Evolutionary conservation across 345 rosid genomes (phyloP), one percentile per base, ranked within the genome.

Genomic region (Eutrema heterophyllum): DNA sequence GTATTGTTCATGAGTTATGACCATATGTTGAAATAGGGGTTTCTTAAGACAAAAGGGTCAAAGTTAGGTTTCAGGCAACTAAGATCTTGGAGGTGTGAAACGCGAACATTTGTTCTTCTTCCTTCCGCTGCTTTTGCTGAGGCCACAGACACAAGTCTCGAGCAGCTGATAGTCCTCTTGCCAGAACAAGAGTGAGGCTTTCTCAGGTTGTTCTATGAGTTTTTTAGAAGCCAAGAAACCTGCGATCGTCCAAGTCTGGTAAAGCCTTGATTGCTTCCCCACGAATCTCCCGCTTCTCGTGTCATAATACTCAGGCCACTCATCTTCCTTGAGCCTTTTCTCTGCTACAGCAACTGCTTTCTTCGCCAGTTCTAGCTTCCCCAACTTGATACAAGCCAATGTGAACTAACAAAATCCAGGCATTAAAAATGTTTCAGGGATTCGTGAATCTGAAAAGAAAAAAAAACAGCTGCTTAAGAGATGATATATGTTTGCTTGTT

Each of bases 261-360:
- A 74, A 55, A 89, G 84, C 70, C 89, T 81, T 26, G 99, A 80
- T 26, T 95, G 97, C 77, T 95, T 89, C 57, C 99, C 97, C 10
- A 89, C 74, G 51, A 91, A 91, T 66, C 85, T 88, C 68, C 97
- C 97, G 18, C 83, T 81, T 48, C 51, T 82, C 0, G 87, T 91
- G 84, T 95, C 97, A 4, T 94, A 91, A 72, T 94, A 94, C 72
- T 94, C 99, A 1, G 99, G 97, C 97, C 97, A 94, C 15, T 78
- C 59, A 67, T 91, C 97, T 16, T 18, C 80, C 5, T 78, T 68
- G 39, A 94, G 81, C 79, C 89, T 89, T 80, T 83, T 72, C 86
- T 94, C 97, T 0, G 93, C 97, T 76, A 83, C 71, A 62, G 81
- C 44, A 6, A 91, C 84, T 1, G 97, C 97, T 82, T 81, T 91